Percentiles rank a stretch among this genome's conserved stretches.
Evolutionary conservation across 495 filamentous ascomycete species (phyloP).

Genomic region (Penicillium nucicola): DNA sequence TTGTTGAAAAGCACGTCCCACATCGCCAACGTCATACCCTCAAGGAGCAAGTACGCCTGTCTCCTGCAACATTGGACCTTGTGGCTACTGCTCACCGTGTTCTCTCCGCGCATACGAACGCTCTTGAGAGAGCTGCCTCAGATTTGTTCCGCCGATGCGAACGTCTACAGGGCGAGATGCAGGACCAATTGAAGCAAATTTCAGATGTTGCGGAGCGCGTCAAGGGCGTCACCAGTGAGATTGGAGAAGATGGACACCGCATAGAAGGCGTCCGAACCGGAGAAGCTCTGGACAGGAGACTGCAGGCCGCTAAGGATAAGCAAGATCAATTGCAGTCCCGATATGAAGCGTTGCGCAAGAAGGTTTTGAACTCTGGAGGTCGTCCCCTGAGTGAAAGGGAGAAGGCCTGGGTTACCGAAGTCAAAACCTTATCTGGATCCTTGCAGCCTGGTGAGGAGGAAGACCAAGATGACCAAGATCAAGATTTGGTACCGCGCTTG

Average conservation of each 20-base stretch:
- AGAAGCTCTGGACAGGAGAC: slow-evolving; percentile 54
- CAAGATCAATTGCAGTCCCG: slow-evolving; percentile 59
- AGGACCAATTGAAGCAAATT: slow-evolving; percentile 65
- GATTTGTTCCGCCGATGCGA: slow-evolving; percentile 80
- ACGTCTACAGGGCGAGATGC: slow-evolving; percentile 66
- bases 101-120: slow-evolving; percentile 68
- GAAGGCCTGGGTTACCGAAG: slow-evolving; percentile 63
- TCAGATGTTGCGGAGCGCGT: slow-evolving; percentile 65
- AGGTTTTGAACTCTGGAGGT: slow-evolving; percentile 53
- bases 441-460: slow-evolving; percentile 16
- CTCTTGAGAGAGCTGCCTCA: slow-evolving; percentile 68
- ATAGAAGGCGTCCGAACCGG: slow-evolving; percentile 43
- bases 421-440: slow-evolving; percentile 46
- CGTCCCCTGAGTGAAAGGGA: slow-evolving; percentile 73
- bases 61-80: slow-evolving; percentile 68
- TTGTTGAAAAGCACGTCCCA: slow-evolving; percentile 59
- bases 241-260: slow-evolving; percentile 44
- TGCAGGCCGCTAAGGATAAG: slow-evolving; percentile 55
- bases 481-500: slow-evolving; percentile 30
- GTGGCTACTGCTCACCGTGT: slow-evolving; percentile 75
- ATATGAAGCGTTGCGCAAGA: slow-evolving; percentile 63
- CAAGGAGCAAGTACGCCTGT: slow-evolving; percentile 70
- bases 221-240: slow-evolving; percentile 62
- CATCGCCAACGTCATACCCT: slow-evolving; percentile 59
- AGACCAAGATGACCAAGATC: slow-evolving; percentile 25